Base-by-base conservation (phyloP, 1,284 basidiomycete genomes). In the Singerocomus inundabilis region DNA sequence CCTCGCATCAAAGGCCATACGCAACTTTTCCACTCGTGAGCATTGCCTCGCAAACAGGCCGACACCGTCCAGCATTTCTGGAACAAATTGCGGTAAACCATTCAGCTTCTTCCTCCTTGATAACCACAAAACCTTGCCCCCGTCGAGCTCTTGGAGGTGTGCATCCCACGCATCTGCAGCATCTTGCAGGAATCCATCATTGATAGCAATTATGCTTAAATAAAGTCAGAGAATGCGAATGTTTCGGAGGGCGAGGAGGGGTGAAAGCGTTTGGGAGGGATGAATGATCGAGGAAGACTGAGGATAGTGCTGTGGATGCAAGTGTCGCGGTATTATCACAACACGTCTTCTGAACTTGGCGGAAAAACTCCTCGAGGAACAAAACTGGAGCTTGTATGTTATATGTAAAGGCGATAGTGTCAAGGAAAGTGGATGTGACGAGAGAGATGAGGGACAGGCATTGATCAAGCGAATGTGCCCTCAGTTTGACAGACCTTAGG, bases 101-200 rank as follows among this genome's bases (percentile, higher is more conserved):
- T 40, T 44, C 6, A 54, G 48, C 10, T 63, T 60, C 1, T 64
- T 55, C 13, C 50, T 44, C 10, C 55, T 46, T n/a, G n/a, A n/a
- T 16, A 50, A 46, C 66, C 63, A 64, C 13, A 64, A 59, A 36
- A 68, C 52, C 16, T 66, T 62, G 10, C 59, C 55, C 42, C 65
- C 56, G 34, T 56, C 54, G 3, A 66, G 48, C n/a, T 62, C 64
- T 21, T 57, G 62, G 15, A 66, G 48, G 30, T 62, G 56, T 1
- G 38, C 30, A 7, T 56, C 54, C 67, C 64, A 66, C 1, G 64
- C 67, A 11, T 38, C 37, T 12, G 58, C 66, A 0, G 62, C 67
- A 11, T 59, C 49, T 12, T 45, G 53, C 35, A 66, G 31, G 44
- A 66, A 69, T 5, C 30, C 49, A 11, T 66, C 64, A 28, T 65